Conservation (phyloP, 2,329 filamentous ascomycete species). For the Ophiocordyceps sinensis region DNA sequence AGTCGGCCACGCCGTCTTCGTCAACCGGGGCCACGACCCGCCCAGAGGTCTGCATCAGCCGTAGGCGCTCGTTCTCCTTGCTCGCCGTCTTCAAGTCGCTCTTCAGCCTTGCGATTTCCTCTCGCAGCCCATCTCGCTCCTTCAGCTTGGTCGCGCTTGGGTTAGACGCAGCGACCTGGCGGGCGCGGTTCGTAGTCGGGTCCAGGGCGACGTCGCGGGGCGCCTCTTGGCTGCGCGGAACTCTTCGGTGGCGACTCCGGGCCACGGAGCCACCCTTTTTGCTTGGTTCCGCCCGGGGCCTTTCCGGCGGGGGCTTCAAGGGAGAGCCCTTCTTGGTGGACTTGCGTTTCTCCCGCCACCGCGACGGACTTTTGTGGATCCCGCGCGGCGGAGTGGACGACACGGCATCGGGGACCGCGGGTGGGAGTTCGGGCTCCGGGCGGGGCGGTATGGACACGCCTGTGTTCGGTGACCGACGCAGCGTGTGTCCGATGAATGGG, state of each 20-base stretch:
- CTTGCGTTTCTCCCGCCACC: slow-evolving; percentile 21
- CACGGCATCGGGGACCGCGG: slow-evolving; percentile 36
- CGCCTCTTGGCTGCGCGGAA: background rate
- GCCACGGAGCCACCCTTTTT: background rate
- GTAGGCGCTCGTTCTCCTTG: slow-evolving; percentile 42
- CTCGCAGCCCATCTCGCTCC: slow-evolving; percentile 35
- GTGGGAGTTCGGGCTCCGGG: slow-evolving; percentile 51
- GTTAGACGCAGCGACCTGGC: slow-evolving; percentile 25
- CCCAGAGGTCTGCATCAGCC: slow-evolving; percentile 24
- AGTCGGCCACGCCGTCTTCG: slow-evolving; percentile 22
- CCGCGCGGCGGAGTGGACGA: slow-evolving; percentile 41
- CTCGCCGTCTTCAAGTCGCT: slow-evolving; percentile 42
- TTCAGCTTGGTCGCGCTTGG: slow-evolving; percentile 34
- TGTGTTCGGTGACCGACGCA: slow-evolving; percentile 16
- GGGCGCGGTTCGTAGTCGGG: slow-evolving; percentile 19
- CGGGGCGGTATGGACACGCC: slow-evolving; percentile 11
- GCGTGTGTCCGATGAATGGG: slow-evolving; percentile 14
- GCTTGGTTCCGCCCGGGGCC: slow-evolving; percentile 2
- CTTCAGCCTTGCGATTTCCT: slow-evolving; percentile 41
- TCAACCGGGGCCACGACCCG: slow-evolving; percentile 19
- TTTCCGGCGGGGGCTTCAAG: slow-evolving; percentile 27
- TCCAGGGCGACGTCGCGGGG: background rate
- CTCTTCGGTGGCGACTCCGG: background rate
- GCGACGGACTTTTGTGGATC: slow-evolving; percentile 45
- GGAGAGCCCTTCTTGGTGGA: slow-evolving; percentile 30